A percentile compares a stretch with the other conserved stretches of the same genome.
Evolutionary conservation across 2,329 filamentous ascomycete genomes (phyloP).

Genomic region (Furcasterigmium sp.): DNA sequence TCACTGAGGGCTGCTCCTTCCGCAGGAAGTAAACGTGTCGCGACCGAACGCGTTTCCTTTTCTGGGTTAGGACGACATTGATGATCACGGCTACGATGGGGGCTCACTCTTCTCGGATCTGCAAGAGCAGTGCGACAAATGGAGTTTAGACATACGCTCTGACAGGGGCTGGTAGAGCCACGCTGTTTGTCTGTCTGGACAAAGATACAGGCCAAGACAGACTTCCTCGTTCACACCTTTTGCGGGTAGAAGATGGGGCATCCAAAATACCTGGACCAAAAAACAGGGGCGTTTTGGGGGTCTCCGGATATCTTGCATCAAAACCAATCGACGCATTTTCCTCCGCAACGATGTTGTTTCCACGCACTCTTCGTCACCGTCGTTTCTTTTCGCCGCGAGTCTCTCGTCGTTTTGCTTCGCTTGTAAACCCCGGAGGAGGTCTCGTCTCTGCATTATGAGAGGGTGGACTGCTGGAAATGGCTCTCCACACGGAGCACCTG

Average conservation of each 20-base stretch:
- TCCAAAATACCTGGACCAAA: slow-evolving; percentile 51
- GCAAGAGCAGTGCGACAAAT: slow-evolving; percentile 47
- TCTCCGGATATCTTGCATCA: slow-evolving; percentile 79
- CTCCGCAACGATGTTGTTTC: slow-evolving; percentile 2
- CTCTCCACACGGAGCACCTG: slow-evolving; percentile 51
- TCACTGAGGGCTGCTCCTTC: slow-evolving; percentile 99
- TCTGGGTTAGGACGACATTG: slow-evolving; percentile 32
- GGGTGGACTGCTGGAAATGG: slow-evolving; percentile 53
- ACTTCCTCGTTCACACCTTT: slow-evolving; percentile 22
- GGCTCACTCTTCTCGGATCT: slow-evolving; percentile 48
- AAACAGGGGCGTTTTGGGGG: slow-evolving; percentile 60
- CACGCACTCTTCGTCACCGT: slow-evolving; percentile 1
- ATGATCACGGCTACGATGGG: slow-evolving; percentile 36
- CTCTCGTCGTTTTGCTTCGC: slow-evolving; percentile 11
- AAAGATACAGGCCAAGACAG: slow-evolving; percentile 32
- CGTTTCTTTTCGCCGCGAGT: neutral
- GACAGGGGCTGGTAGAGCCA: slow-evolving; percentile 26
- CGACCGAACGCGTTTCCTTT: slow-evolving; percentile 37
- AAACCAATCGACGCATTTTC: slow-evolving; percentile 31
- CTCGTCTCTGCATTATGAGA: slow-evolving; percentile 36
- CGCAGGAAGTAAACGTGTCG: slow-evolving; percentile 87
- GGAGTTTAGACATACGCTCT: slow-evolving; percentile 40
- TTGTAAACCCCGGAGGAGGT: neutral
- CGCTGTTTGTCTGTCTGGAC: slow-evolving; percentile 19
- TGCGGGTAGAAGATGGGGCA: slow-evolving; percentile 71